Conservation (phyloP, 2,329 filamentous ascomycete genomes). For the Fusarium liriodendri region DNA sequence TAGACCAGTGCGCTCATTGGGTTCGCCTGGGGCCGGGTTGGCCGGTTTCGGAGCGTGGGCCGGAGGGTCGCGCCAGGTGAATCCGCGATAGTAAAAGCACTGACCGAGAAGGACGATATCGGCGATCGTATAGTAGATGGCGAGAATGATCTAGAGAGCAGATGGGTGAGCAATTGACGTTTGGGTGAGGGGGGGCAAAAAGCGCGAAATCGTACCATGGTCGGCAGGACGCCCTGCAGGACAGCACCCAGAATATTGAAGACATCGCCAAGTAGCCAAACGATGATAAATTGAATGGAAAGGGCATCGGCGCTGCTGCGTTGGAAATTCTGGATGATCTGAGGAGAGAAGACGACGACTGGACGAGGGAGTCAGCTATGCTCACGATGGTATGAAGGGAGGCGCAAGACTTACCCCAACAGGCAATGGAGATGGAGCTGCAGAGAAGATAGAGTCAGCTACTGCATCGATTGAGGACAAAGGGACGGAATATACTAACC, state of each 20-base stretch:
- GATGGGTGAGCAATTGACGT: conserved; percentile 19
- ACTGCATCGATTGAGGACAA: not conserved
- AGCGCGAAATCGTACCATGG: conserved; percentile 71
- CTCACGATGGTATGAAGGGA: conserved; percentile 1
- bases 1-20: conserved; percentile 62
- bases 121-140: conserved; percentile 91
- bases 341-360: conserved; percentile 95
- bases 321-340: conserved; percentile 95
- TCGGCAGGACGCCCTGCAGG: conserved; percentile 90
- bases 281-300: conserved; percentile 89
- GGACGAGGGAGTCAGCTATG: conserved; percentile 26
- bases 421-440: conserved; percentile 94
- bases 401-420: conserved; percentile 69
- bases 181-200: not conserved
- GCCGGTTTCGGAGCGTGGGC: conserved; percentile 55
- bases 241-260: conserved; percentile 97
- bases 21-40: conserved; percentile 47
- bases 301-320: conserved; percentile 87
- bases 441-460: conserved; percentile 20
- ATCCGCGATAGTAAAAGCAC: conserved; percentile 96
- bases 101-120: conserved; percentile 89
- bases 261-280: conserved; percentile 94
- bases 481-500: conserved; percentile 63
- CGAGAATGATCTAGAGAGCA: conserved; percentile 76
- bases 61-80: conserved; percentile 71